Base-by-base conservation (phyloP, 306 rosid species). In the Alnus glutinosa region DNA sequence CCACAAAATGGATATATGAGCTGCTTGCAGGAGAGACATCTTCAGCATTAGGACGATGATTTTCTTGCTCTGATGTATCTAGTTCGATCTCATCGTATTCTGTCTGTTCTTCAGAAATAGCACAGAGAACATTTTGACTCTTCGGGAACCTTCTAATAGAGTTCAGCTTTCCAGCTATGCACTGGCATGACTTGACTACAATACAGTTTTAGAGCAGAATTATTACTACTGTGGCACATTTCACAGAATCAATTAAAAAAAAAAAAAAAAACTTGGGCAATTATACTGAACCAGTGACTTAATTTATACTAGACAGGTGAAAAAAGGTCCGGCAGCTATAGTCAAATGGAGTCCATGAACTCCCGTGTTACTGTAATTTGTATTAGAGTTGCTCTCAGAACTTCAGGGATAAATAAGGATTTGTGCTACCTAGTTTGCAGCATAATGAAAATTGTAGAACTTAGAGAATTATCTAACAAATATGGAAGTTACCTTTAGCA, bases 101-200 rank as follows among this genome's bases (percentile, higher is more conserved):
- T 55, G 97, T 77, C 66, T 78, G 95, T 75, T 88, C 91, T 75
- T 91, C 93, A 75, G 92, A 91, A 86, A 88, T 87, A 81, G 93
- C 96, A 77, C 83, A 88, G 79, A 85, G 75, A 80, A 76, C 77
- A 75, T 57, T 81, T 37, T 71, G 85, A 80, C 84, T 86, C 73
- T 84, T 86, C 44, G 68, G 89, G 77, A 83, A 79, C 79, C 83
- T 84, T 79, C 82, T 79, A 59, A 78, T 86, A 19, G 87, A 81
- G 79, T 75, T 82, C 18, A 55, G 80, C 82, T 80, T 77, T 76
- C 84, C 85, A 76, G 86, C 78, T 74, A 83, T 76, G 83, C 80
- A 84, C 50, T 66, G 83, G 85, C 83, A 79, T 57, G 97, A 80
- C 82, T 82, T 87, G 70, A 68, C 98, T 87, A 77, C 46, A 78